These are phyloP conservation scores for Lachancea mirantina DNA, from an alignment of 805 yeast species.

Conservation along the genomic window DNA sequence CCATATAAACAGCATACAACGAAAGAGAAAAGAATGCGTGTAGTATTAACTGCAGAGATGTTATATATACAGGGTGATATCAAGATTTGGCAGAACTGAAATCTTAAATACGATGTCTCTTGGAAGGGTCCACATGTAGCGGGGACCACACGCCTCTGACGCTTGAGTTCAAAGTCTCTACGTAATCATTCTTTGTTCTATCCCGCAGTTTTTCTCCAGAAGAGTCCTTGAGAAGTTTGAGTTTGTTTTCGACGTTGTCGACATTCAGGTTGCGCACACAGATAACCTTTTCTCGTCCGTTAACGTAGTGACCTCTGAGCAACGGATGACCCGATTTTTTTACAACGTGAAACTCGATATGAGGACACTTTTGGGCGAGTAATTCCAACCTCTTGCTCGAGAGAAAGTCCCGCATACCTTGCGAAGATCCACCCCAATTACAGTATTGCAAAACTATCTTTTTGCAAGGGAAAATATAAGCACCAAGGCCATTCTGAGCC, in stretches of 20 bases:
- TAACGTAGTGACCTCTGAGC: conserved; percentile 49
- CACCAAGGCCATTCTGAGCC: conserved; percentile 71
- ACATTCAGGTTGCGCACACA: conserved; percentile 70
- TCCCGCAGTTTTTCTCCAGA: conserved; percentile 57
- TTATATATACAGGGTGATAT: too few species aligned
- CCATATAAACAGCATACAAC: too few species aligned
- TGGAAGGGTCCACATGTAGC: conserved; percentile 52
- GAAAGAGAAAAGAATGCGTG: too few species aligned
- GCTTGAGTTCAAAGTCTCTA: conserved; percentile 69
- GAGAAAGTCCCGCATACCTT: conserved; percentile 70
- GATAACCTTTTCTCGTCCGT: conserved; percentile 46
- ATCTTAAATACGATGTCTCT: conserved; percentile 17
- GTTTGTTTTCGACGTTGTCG: conserved; percentile 54
- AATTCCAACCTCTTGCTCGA: conserved; percentile 41
- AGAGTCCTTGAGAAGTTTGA: conserved; percentile 56
- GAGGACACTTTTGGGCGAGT: conserved; percentile 55
- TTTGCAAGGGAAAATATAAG: conserved; percentile 68
- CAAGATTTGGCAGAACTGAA: too few species aligned
- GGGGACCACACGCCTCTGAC: conserved; percentile 99
- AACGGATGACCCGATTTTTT: conserved; percentile 81
- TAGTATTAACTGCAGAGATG: too few species aligned
- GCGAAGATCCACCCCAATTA: conserved; percentile 93
- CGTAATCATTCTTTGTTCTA: conserved; percentile 64
- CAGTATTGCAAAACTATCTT: conserved; percentile 73
- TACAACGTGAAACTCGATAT: conserved; percentile 62